Base-by-base conservation (phyloP, 495 filamentous ascomycete species). In the Penicillium bialowiezense region DNA sequence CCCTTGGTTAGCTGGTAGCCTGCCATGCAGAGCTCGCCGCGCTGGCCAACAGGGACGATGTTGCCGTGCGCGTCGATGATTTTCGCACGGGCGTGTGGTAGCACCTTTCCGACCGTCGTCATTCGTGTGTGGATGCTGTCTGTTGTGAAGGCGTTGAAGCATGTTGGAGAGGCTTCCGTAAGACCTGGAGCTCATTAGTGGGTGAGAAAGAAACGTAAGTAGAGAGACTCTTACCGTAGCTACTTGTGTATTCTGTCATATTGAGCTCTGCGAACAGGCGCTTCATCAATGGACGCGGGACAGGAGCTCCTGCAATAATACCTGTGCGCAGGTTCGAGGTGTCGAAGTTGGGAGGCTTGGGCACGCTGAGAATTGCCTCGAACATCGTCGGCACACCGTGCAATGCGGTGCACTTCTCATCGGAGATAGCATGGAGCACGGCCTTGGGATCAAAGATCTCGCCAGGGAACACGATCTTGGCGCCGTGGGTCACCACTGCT, bases 321-420 rank as follows among this genome's bases (percentile, higher is more conserved):
- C 85, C 85, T 0, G 85, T 88, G 29, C 85, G 72, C 7, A 80
- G 66, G 17, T 71, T 65, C 1, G 71, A 67, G 54, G 71, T 69
- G 46, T 74, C 65, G 43, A 80, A 83, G 23, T 62, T 53, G 12
- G 44, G 34, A 12, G 73, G 79, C 45, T 76, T 74, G 41, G 75
- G 72, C 1, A 84, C 59, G n/a, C 64, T 62, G 35, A 87, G 71
- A 17, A 87, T 73, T 2, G 76, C 76, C 59, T 86, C 83, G 56
- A 89, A 85, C 84, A 89, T 89, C 28, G 85, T 83, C 0, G 85
- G 84, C 0, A 89, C 85, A 38, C 85, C 85, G 58, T 89, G 84
- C 1, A 87, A 69, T 0, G 82, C 85, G 0, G 85, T 87, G 64
- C 85, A 89, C 3, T 72, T 66, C 57, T 89, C 84, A 44, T 79